phyloP scores from a whole-genome alignment of 805 yeast genomes.

The Torulaspora delbrueckii region DNA sequence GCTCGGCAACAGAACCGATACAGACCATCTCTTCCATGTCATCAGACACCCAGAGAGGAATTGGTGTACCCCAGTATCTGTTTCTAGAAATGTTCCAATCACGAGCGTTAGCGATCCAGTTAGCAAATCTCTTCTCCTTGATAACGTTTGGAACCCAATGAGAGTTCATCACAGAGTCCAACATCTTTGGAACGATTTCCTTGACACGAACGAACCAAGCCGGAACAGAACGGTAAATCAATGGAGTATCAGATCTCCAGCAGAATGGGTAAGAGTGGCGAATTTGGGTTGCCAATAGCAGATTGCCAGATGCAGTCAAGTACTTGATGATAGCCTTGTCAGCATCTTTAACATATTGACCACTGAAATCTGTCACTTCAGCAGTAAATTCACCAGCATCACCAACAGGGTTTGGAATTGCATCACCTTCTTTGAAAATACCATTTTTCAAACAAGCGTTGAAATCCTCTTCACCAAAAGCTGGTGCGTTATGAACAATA shows the following conservation, averaged over 20 bases:
- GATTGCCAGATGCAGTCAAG: constrained; percentile 69
- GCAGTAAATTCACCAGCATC: constrained; percentile 81
- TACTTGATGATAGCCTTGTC: constrained; percentile 85
- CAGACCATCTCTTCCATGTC: constrained; percentile 91
- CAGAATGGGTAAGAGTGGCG: constrained; percentile 98
- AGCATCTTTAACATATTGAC: constrained; percentile 91
- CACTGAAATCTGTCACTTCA: constrained; percentile 70
- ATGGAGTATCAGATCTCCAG: constrained; percentile 99
- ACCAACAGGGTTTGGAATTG: constrained; percentile 93
- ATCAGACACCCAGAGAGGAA: constrained; percentile 95
- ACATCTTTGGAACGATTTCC: constrained; percentile 84
- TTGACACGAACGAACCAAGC: constrained; percentile 96
- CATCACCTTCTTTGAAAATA: constrained; percentile 58
- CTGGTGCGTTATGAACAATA: constrained; percentile 97
- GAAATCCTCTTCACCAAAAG: constrained; percentile 99
- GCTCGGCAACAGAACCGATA: constrained; percentile 85
- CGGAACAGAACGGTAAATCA: constrained; percentile 92
- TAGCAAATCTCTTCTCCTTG: constrained; percentile 91
- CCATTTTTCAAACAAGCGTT: constrained; percentile 72
- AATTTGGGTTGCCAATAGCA: constrained; percentile 74
- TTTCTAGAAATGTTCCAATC: constrained; percentile 99
- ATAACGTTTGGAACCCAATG: constrained; percentile 91
- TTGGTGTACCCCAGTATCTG: constrained; percentile 99
- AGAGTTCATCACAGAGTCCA: constrained; percentile 76
- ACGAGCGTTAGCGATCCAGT: constrained; percentile 98